Percentiles rank a stretch among this genome's conserved stretches.
Evolutionary conservation across 345 rosid genomes (phyloP).

Genomic region (Murraya paniculata): DNA sequence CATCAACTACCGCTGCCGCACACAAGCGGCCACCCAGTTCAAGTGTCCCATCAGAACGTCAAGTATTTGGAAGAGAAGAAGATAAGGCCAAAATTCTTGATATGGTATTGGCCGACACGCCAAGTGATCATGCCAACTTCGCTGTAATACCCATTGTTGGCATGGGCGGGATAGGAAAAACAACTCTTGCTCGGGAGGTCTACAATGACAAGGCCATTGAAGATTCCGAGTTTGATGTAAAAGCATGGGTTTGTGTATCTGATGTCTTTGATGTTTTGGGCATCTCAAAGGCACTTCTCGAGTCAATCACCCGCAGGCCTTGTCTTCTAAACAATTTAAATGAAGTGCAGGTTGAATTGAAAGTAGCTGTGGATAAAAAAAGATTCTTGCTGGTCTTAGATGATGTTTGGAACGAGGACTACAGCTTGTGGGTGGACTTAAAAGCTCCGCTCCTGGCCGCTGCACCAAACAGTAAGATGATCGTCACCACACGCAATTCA

Average conservation of each 20-base stretch:
- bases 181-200: neutral
- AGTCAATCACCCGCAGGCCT: neutral
- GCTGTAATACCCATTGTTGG: neutral
- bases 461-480: neutral
- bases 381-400: no score
- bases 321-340: neutral
- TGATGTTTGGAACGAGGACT: conserved; percentile 6
- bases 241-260: conserved; percentile 2
- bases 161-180: conserved; percentile 4
- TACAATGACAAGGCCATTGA: neutral
- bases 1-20: neutral
- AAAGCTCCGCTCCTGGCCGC: neutral
- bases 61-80: neutral
- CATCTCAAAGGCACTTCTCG: neutral
- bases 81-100: neutral
- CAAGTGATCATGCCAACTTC: neutral
- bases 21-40: neutral
- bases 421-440: neutral
- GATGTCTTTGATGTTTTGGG: neutral
- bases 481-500: neutral
- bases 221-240: neutral
- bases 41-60: neutral
- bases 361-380: no score
- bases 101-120: neutral
- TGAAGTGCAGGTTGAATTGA: no score